Conservation (phyloP, 129 eudicot species). For the Centella asiatica region DNA sequence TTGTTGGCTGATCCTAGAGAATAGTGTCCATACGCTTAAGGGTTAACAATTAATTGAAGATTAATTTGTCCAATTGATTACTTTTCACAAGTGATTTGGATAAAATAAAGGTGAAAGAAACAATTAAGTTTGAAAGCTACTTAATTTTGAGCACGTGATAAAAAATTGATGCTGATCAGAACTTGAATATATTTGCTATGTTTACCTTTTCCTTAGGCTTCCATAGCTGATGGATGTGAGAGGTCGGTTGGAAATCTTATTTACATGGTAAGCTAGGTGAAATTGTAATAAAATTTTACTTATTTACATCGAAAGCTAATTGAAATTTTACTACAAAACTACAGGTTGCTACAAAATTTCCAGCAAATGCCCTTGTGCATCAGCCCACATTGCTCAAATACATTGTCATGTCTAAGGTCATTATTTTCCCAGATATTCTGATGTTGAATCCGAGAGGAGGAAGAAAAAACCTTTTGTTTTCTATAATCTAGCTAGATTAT, state of each 20-base stretch:
- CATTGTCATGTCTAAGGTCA: slow-evolving; percentile 65
- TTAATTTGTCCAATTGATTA: no score
- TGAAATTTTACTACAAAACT: no score
- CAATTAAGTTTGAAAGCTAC: no score
- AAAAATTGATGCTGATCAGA: no score
- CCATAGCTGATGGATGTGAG: slow-evolving; percentile 69
- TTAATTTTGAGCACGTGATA: no score
- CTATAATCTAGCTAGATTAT: neutral
- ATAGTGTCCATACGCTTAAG: no score
- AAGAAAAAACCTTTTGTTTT: neutral
- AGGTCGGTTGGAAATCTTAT: slow-evolving; percentile 71
- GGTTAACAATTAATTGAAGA: no score
- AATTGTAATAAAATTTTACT: neutral
- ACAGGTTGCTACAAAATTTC: slow-evolving; percentile 84
- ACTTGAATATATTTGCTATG: neutral
- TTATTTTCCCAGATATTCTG: neutral
- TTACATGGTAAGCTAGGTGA: slow-evolving; percentile 41
- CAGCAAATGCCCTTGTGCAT: slow-evolving; percentile 82
- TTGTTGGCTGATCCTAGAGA: no score
- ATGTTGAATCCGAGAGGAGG: neutral
- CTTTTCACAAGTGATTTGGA: no score
- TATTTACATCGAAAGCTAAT: no score
- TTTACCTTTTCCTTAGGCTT: slow-evolving; percentile 38
- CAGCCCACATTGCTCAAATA: slow-evolving; percentile 60
- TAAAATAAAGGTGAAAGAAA: no score